Conservation (phyloP, 2,329 filamentous ascomycete species). For the Aspergillus hiratsukae region DNA sequence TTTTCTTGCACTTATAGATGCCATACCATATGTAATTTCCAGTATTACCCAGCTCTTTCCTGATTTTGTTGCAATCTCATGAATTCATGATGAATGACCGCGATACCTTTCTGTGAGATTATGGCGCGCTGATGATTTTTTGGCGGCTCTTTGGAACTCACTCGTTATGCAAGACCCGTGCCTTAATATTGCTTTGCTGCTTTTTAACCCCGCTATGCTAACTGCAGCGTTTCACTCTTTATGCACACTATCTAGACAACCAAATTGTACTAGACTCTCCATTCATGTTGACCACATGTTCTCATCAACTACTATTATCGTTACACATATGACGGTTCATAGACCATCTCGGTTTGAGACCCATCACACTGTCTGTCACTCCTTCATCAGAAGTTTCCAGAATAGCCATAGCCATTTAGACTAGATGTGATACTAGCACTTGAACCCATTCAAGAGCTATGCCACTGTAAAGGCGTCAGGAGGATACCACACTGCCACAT, state of each 20-base stretch:
- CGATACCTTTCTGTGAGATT: slow-evolving; percentile 2
- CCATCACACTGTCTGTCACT: neutral
- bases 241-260: neutral
- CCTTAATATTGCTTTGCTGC: neutral
- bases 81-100: slow-evolving; percentile 1
- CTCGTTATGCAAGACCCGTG: neutral
- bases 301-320: too few species aligned
- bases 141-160: neutral
- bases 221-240: neutral
- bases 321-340: neutral
- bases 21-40: neutral
- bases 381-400: neutral
- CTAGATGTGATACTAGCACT: neutral
- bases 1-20: neutral
- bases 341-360: neutral
- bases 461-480: neutral
- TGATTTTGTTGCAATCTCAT: neutral
- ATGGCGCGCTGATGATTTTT: neutral
- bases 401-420: neutral
- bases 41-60: neutral
- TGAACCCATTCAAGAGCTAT: neutral
- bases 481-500: neutral
- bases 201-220: neutral
- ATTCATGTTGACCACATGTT: neutral
- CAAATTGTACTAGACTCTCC: neutral